phyloP scores from a whole-genome alignment of 129 eudicot species.

The Sambucus nigra region DNA sequence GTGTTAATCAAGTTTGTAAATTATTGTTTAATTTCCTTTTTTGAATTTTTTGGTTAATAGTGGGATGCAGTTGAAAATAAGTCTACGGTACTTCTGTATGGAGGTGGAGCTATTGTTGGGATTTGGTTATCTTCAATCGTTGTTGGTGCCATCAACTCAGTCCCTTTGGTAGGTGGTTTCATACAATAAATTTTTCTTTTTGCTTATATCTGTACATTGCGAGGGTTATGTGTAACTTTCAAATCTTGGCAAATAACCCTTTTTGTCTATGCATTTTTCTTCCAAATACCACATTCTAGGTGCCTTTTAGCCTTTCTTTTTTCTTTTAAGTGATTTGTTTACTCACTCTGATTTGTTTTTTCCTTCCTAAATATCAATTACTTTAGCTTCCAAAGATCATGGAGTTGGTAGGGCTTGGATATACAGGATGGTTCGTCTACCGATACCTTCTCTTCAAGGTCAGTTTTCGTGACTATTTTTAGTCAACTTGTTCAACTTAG shows the following conservation, averaged over 20 bases:
- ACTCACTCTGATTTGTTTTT: not conserved
- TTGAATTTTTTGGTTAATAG: slow-evolving; percentile 22
- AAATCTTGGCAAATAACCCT: too few relatives aligned
- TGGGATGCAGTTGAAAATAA: slow-evolving; percentile 99
- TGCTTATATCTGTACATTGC: not conserved
- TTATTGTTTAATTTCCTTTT: not conserved
- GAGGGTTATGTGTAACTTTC: too few relatives aligned
- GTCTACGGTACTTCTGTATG: slow-evolving; percentile 76
- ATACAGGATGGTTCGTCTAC: slow-evolving; percentile 98
- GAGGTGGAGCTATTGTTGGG: slow-evolving; percentile 90
- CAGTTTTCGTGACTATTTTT: not conserved
- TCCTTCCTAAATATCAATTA: slow-evolving; percentile 1
- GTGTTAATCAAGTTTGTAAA: not conserved
- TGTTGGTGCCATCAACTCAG: slow-evolving; percentile 90
- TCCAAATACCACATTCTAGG: too few relatives aligned
- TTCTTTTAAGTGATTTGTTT: too few relatives aligned
- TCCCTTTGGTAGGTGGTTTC: slow-evolving; percentile 64
- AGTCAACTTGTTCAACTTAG: not conserved
- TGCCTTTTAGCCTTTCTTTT: too few relatives aligned
- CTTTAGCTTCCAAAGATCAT: slow-evolving; percentile 85
- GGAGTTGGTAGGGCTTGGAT: slow-evolving; percentile 99
- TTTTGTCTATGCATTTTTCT: too few relatives aligned
- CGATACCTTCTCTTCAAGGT: slow-evolving; percentile 98
- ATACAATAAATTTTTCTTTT: not conserved
- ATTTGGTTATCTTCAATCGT: slow-evolving; percentile 80